Percentiles rank a stretch among this genome's conserved stretches.
phyloP scores from a whole-genome alignment of 371 early-diverging fungal species.

The Gilbertella persicaria region DNA sequence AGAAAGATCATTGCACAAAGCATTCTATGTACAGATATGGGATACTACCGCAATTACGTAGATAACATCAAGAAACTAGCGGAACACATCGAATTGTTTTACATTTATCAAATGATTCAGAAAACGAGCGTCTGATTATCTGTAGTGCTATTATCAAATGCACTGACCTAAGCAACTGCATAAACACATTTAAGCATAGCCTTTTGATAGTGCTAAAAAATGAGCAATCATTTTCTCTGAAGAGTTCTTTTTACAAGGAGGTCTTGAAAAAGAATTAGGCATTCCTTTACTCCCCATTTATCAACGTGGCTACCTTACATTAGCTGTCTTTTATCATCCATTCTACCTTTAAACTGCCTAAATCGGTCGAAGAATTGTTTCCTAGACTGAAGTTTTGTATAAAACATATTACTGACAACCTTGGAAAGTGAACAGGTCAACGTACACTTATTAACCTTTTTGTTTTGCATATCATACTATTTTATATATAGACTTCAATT shows the following conservation, averaged over 20 bases:
- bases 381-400: slow-evolving; percentile 33
- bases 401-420: slow-evolving; percentile 33
- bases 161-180: slow-evolving; percentile 79
- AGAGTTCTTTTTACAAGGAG: slow-evolving; percentile 65
- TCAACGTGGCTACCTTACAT: slow-evolving; percentile 49
- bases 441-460: neutral
- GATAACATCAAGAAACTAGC: too few relatives aligned
- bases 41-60: too few relatives aligned
- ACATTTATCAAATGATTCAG: too few relatives aligned
- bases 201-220: slow-evolving; percentile 50
- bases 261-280: slow-evolving; percentile 61
- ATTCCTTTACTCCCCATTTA: slow-evolving; percentile 55
- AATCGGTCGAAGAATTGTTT: neutral
- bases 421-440: slow-evolving; percentile 25
- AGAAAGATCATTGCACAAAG: too few relatives aligned
- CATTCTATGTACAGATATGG: slow-evolving; percentile 59
- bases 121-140: slow-evolving; percentile 53
- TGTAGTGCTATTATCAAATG: slow-evolving; percentile 78
- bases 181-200: slow-evolving; percentile 48
- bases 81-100: too few relatives aligned
- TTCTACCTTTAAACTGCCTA: slow-evolving; percentile 64
- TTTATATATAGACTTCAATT: too few relatives aligned
- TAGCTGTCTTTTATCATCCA: slow-evolving; percentile 65
- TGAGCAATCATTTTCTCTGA: slow-evolving; percentile 61
- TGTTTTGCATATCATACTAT: neutral